phyloP scores from a whole-genome alignment of 2,329 filamentous ascomycete genomes.

The Scedosporium minutisporum region DNA sequence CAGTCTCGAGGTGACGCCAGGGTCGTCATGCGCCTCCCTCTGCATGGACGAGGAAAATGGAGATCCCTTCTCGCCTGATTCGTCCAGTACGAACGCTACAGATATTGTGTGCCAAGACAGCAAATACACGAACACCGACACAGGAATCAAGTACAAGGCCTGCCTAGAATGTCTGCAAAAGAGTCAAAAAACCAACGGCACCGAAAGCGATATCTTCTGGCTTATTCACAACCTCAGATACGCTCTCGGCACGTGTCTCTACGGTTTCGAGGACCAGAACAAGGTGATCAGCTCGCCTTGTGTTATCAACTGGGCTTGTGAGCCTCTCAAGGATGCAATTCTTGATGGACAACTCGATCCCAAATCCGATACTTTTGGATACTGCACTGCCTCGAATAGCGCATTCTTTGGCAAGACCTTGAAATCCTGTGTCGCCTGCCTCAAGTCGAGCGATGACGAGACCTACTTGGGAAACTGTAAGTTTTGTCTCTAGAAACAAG shows the following conservation, averaged over 20 bases:
- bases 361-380: slow-evolving; percentile 23
- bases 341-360: slow-evolving; percentile 20
- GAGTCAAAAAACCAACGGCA: slow-evolving; percentile 28
- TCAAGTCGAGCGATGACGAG: slow-evolving; percentile 29
- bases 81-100: slow-evolving; percentile 30
- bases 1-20: slow-evolving; percentile 37
- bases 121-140: slow-evolving; percentile 25
- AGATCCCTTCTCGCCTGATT: slow-evolving; percentile 21
- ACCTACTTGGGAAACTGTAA: slow-evolving; percentile 40
- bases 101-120: slow-evolving; percentile 38
- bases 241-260: slow-evolving; percentile 37
- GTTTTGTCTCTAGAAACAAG: slow-evolving; percentile 10
- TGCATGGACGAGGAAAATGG: slow-evolving; percentile 31
- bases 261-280: slow-evolving; percentile 17
- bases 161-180: slow-evolving; percentile 37
- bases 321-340: slow-evolving; percentile 27
- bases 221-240: slow-evolving; percentile 43
- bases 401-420: slow-evolving; percentile 21
- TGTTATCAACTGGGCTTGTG: slow-evolving; percentile 30
- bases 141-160: slow-evolving; percentile 35
- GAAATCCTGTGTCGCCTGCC: slow-evolving; percentile 31
- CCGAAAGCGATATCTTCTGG: slow-evolving; percentile 33
- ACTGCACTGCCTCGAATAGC: slow-evolving; percentile 29
- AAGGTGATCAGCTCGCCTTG: slow-evolving; percentile 30
- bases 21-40: slow-evolving; percentile 37